A percentile compares a stretch with the other conserved stretches of the same genome.
These are phyloP conservation scores for Candida germanica DNA, from an alignment of 805 yeast species.

Conservation along the genomic window DNA sequence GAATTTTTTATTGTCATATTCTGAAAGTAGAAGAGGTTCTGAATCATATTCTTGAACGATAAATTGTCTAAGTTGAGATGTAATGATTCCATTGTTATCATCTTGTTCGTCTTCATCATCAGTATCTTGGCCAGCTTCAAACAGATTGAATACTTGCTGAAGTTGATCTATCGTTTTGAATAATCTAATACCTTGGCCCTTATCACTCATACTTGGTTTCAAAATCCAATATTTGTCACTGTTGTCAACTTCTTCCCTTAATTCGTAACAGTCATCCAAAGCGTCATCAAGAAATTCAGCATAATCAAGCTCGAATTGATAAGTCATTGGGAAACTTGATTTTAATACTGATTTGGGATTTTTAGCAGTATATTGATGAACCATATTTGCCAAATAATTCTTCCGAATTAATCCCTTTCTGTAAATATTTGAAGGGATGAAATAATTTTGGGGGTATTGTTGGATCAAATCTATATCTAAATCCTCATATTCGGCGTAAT, in stretches of 20 bases:
- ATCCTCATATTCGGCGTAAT: conserved; percentile 88
- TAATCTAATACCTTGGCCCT: conserved; percentile 91
- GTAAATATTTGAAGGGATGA: conserved; percentile 77
- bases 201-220: conserved; percentile 96
- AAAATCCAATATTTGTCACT: conserved; percentile 75
- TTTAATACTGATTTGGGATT: conserved; percentile 64
- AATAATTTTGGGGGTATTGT: conserved; percentile 45
- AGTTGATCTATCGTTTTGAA: conserved; percentile 77
- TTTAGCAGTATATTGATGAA: conserved; percentile 71
- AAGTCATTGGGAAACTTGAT: conserved; percentile 68
- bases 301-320: conserved; percentile 82
- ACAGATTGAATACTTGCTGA: conserved; percentile 78
- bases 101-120: conserved; percentile 48
- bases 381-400: conserved; percentile 81
- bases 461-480: conserved; percentile 68
- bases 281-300: conserved; percentile 96
- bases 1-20: conserved; percentile 69
- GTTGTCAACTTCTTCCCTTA: conserved; percentile 69
- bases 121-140: conserved; percentile 69
- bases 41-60: conserved; percentile 79
- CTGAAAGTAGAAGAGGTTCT: conserved; percentile 62
- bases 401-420: conserved; percentile 90
- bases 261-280: conserved; percentile 86
- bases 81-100: conserved; percentile 59
- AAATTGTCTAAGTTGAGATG: conserved; percentile 87